Conservation (phyloP, 176 grass and related monocot species). For the Puccinellia tenuiflora region DNA sequence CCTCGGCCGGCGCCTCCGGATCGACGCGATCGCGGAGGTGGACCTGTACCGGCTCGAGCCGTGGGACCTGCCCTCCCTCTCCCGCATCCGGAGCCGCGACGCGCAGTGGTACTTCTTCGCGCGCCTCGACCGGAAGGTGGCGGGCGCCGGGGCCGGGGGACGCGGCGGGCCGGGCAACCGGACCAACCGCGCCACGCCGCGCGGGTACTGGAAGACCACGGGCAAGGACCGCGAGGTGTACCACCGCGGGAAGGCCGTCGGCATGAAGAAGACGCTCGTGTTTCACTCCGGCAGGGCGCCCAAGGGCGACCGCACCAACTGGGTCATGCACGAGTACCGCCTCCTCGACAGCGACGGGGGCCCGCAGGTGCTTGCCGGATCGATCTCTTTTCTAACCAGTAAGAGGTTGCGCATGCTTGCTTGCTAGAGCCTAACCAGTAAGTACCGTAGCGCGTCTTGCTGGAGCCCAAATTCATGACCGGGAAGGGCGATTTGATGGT, state of each 20-base stretch:
- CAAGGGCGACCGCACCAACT: conserved; percentile 76
- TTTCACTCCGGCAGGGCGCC: conserved; percentile 81
- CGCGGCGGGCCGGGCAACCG: conserved; percentile 43
- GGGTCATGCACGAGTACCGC: conserved; percentile 98
- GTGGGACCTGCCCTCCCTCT: conserved; percentile 75
- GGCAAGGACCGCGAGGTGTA: conserved; percentile 84
- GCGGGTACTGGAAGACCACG: conserved; percentile 94
- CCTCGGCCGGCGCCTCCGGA: conserved; percentile 42
- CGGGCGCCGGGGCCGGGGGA: conserved; percentile 36
- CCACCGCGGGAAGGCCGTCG: conserved; percentile 45
- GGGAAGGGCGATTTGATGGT: background rate
- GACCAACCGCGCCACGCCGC: conserved; percentile 76
- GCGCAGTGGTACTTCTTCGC: conserved; percentile 97
- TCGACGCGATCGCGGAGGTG: conserved; percentile 87
- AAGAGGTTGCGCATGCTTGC: background rate
- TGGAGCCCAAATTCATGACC: background rate
- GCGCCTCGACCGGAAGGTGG: conserved; percentile 71
- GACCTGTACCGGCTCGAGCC: conserved; percentile 93
- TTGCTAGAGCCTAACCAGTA: background rate
- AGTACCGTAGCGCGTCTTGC: background rate
- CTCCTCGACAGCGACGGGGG: conserved; percentile 40
- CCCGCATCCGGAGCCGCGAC: conserved; percentile 88
- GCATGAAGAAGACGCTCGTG: conserved; percentile 99
- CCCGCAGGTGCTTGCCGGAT: conserved; percentile 31
- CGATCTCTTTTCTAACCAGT: too few relatives aligned